phyloP scores from a whole-genome alignment of 192 early-diverging fungal genomes.

The Coemansia sp. region DNA sequence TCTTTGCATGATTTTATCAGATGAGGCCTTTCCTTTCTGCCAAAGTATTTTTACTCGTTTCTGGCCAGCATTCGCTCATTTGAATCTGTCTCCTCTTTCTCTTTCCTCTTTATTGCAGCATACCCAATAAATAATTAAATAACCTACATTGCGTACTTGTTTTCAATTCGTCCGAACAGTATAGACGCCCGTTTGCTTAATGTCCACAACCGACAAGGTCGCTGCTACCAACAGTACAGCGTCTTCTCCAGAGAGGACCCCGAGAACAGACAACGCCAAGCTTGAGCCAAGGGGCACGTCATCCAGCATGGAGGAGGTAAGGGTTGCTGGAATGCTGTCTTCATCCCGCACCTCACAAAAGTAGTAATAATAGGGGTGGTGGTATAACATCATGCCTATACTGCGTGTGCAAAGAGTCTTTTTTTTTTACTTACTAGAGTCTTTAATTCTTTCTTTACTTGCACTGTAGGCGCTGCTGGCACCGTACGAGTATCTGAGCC shows the following conservation, averaged over 20 bases:
- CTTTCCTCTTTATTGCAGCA: not conserved
- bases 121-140: too few species aligned
- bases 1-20: not conserved
- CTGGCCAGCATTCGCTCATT: not conserved
- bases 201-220: not conserved
- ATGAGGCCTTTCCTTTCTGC: not conserved
- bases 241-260: not conserved
- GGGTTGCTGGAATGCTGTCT: not conserved
- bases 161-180: not conserved
- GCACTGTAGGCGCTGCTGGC: conserved; percentile 77
- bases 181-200: not conserved
- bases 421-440: not conserved
- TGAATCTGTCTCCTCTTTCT: not conserved
- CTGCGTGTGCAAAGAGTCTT: not conserved
- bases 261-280: not conserved
- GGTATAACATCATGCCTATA: not conserved
- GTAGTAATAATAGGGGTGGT: too few species aligned
- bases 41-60: not conserved
- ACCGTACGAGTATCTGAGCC: conserved; percentile 84
- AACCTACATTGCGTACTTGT: not conserved
- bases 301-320: conserved; percentile 39
- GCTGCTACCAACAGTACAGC: not conserved
- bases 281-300: conserved; percentile 9
- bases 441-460: not conserved
- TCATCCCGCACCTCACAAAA: too few species aligned